These are phyloP conservation scores for Ogataea corticis DNA, from an alignment of 805 yeast genomes.

Conservation along the genomic window DNA sequence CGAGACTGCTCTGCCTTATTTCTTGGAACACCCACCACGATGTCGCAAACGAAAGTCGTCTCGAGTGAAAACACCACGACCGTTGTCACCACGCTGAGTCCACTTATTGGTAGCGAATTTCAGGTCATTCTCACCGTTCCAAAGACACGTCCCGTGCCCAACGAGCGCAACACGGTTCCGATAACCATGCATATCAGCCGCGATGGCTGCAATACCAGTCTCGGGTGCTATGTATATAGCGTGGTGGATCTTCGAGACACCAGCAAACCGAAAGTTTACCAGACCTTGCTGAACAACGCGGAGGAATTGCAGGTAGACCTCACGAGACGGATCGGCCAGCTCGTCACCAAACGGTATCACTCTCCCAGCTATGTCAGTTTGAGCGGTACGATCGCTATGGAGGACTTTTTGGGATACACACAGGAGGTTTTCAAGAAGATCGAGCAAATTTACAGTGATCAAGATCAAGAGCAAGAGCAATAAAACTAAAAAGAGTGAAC, in stretches of 20 bases:
- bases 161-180: slow-evolving; percentile 29
- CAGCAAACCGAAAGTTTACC: slow-evolving; percentile 33
- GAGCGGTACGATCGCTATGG: slow-evolving; percentile 39
- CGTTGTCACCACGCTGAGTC: slow-evolving; percentile 21
- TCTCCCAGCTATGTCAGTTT: slow-evolving; percentile 48
- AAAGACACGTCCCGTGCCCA: slow-evolving; percentile 17
- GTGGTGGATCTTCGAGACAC: slow-evolving; percentile 35
- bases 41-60: slow-evolving; percentile 1
- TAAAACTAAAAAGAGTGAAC: no score
- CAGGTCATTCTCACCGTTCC: slow-evolving; percentile 27
- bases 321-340: slow-evolving; percentile 42
- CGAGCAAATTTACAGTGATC: slow-evolving; percentile 23
- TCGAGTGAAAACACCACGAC: slow-evolving; percentile 14
- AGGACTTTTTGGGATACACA: slow-evolving; percentile 34
- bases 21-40: no score
- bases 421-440: slow-evolving; percentile 33
- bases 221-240: slow-evolving; percentile 49
- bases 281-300: slow-evolving; percentile 45
- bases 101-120: slow-evolving; percentile 29
- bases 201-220: slow-evolving; percentile 28
- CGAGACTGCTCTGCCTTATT: no score
- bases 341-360: slow-evolving; percentile 41
- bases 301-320: slow-evolving; percentile 43
- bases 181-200: slow-evolving; percentile 39
- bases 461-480: background rate